These are phyloP conservation scores for Neurospora sp. DNA, from an alignment of 495 filamentous ascomycete species.

Conservation along the genomic window DNA sequence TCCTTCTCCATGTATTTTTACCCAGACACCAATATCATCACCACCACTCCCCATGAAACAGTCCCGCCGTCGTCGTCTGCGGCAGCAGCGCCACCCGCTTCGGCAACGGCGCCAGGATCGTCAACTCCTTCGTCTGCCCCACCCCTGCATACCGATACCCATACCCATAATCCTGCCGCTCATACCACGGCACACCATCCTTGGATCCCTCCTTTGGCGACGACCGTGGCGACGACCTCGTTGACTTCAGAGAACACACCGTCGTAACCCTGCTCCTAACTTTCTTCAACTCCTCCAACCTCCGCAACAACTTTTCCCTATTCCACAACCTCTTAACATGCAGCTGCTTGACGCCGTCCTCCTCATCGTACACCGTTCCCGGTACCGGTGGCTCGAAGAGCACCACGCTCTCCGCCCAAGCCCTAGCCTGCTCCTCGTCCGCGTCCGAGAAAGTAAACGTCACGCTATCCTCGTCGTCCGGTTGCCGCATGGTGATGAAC, in stretches of 20 bases:
- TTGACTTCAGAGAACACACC: neutral
- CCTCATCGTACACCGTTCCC: neutral
- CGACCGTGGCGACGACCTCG: neutral
- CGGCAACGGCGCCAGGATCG: conserved; percentile 1
- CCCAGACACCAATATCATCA: neutral
- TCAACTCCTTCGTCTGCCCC: neutral
- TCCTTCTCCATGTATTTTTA: neutral
- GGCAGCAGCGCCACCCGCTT: neutral
- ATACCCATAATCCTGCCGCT: neutral
- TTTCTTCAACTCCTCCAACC: conserved; percentile 15
- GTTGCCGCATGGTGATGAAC: conserved; percentile 28
- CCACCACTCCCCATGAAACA: neutral
- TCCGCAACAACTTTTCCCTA: conserved; percentile 8
- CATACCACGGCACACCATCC: neutral
- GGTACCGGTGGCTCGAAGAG: conserved; percentile 16
- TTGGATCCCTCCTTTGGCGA: neutral
- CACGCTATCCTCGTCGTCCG: conserved; percentile 25
- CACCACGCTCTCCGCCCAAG: conserved; percentile 19
- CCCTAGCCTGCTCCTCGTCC: conserved; percentile 8
- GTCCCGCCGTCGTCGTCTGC: neutral
- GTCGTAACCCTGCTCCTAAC: neutral
- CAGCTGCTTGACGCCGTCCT: conserved; percentile 16
- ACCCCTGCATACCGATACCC: neutral
- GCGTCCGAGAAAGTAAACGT: conserved; percentile 20
- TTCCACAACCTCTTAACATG: conserved; percentile 24